Evolutionary conservation across 257 asterid genomes (phyloP), one percentile per base, ranked within the genome.

Genomic region (Paraleonurus japonicus): DNA sequence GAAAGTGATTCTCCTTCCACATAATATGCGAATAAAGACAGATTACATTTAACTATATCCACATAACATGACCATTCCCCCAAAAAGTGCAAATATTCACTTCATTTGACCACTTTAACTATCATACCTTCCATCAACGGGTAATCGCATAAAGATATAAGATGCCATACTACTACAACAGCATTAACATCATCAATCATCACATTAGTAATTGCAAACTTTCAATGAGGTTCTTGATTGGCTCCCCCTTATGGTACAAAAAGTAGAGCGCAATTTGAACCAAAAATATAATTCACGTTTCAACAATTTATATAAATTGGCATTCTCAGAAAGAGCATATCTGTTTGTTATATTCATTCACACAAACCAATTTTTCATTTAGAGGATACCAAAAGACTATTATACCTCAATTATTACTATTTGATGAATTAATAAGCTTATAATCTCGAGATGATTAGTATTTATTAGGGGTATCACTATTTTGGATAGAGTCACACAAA

Each of bases 201-300:
- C 55, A 61, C 16, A 51, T 53, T 53, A 27, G n/a, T 50, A 20
- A n/a, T 53, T 19, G 62, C 4, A 28, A 53, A 37, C n/a, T 43
- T 51, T 5, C 8, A 50, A 50, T 4, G 22, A 62, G 62, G 47
- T 47, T 33, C 73, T 23, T 32, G 66, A 24, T 16, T 19, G 22
- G 35, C 55, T 54, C 13, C 73, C n/a, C 59, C 37, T 32, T 41
- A 54, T 53, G 57, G 50, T 45, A 33, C 32, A 54, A 61, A 73
- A 41, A 22, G 41, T 8, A 67, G 17, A 22, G 22, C 20, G 13
- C 28, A 20, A 30, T 67, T 43, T 5, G 32, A 1, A 27, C 15
- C 39, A 50, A 61, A n/a, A 6, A 60, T 55, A 57, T 5, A 59
- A 33, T 47, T 60, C 70, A 60, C n/a, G 61, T 47, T 26, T 59